These are phyloP conservation scores for Chaetoceros muelleri DNA, from an alignment of 108 stramenopile genomes.

Conservation along the genomic window DNA sequence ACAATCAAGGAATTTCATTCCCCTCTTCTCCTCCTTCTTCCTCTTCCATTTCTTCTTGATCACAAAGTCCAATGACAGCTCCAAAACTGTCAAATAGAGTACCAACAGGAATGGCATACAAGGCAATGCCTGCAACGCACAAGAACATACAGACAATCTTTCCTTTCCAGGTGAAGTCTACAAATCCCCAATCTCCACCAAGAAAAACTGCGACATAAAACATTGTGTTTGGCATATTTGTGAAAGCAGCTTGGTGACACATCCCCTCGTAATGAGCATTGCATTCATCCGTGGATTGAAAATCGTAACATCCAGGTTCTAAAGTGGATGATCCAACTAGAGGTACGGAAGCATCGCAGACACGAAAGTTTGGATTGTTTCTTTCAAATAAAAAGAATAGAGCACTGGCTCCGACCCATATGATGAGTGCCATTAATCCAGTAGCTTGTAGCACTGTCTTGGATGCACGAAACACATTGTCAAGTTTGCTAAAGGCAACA, in stretches of 20 bases:
- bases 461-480: slow-evolving; percentile 82
- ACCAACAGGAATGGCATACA: slow-evolving; percentile 85
- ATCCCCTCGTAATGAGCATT: slow-evolving; percentile 60
- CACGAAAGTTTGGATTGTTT: slow-evolving; percentile 70
- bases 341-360: slow-evolving; percentile 59
- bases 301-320: slow-evolving; percentile 59
- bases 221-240: slow-evolving; percentile 73
- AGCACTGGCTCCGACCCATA: slow-evolving; percentile 85
- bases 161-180: slow-evolving; percentile 89
- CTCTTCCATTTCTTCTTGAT: slow-evolving; percentile 63
- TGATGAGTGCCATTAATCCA: slow-evolving; percentile 78
- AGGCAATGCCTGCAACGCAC: slow-evolving; percentile 74
- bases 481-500: slow-evolving; percentile 81
- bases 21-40: slow-evolving; percentile 23
- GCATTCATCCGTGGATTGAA: slow-evolving; percentile 48
- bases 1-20: no score
- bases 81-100: slow-evolving; percentile 85
- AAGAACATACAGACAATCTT: slow-evolving; percentile 72
- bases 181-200: slow-evolving; percentile 86
- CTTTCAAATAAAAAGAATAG: slow-evolving; percentile 84
- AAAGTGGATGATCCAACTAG: slow-evolving; percentile 18
- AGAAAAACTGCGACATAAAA: slow-evolving; percentile 85
- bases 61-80: slow-evolving; percentile 66
- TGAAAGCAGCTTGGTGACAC: slow-evolving; percentile 72
- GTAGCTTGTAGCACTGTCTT: slow-evolving; percentile 84